Base-by-base conservation (phyloP, 2,329 filamentous ascomycete genomes). In the Cladobotryum protrusum region DNA sequence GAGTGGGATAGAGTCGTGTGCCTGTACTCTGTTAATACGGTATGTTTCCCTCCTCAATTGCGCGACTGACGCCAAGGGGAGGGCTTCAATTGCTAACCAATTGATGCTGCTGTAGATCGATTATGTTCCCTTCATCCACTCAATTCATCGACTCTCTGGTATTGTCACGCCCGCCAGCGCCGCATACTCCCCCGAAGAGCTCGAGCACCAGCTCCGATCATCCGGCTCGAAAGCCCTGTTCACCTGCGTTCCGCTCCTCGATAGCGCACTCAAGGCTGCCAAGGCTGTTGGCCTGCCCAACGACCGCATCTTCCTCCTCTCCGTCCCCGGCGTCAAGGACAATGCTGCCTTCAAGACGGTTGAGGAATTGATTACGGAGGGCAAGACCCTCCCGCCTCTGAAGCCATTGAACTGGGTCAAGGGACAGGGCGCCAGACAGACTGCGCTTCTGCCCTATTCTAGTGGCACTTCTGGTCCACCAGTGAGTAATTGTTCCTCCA, bases 1-100 rank as follows among this genome's bases (percentile, higher is more conserved):
- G 86, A 91, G 63, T 93, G 85, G 85, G 87, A 93, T 60, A 89
- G 90, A 65, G 86, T 91, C 19, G 72, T 89, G 43, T 85, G 76
- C 4, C 72, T 91, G 24, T 95, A 88, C 69, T 84, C 85, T n/a
- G 68, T 90, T 52, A 95, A 95, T 63, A 89, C 87, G 29, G 86
- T 89, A 67, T 52, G 77, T 60, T 7, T 20, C 32, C 29, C 43
- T 24, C 29, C 20, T 19, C 42, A 18, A 19, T n/a, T 19, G n/a
- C n/a, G 14, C 24, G 7, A 24, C 4, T 24, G 24, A 2, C 24
- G 11, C 6, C 24, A 8, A 29, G 24, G 11, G 24, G 6, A 29
- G n/a, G n/a, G 24, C 24, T 29, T 29, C 6, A 8, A 29, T 29
- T 29, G 24, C 24, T 29, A 29, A 24, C 14, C 34, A 12, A 15